These are phyloP conservation scores for Phytophthora megakarya DNA, from an alignment of 352 stramenopile species.

Conservation along the genomic window DNA sequence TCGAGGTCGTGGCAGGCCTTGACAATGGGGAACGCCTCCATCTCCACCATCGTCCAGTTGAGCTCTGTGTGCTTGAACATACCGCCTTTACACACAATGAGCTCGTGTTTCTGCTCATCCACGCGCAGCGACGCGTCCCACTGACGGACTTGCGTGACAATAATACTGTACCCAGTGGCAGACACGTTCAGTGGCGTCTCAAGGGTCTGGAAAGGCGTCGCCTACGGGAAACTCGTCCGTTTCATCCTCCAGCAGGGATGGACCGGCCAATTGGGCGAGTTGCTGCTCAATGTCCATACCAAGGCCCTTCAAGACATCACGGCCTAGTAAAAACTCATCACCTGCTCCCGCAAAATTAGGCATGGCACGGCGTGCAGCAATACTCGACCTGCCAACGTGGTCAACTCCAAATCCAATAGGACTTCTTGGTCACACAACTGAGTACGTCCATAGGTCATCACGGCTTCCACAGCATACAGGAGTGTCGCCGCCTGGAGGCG, in stretches of 20 bases:
- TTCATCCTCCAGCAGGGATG: background rate
- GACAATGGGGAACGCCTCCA: too few species aligned
- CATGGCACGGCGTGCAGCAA: background rate
- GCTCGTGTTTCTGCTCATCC: too few species aligned
- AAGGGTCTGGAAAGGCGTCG: background rate
- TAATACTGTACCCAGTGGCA: too few species aligned
- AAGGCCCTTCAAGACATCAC: background rate
- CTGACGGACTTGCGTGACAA: background rate
- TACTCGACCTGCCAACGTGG: background rate
- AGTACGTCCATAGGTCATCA: slow-evolving; percentile 1
- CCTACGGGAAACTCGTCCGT: background rate
- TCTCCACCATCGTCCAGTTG: too few species aligned
- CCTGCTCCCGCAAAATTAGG: background rate
- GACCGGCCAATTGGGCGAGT: slow-evolving; percentile 1
- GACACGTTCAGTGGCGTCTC: background rate
- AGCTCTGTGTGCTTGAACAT: too few species aligned
- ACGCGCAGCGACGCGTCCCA: too few species aligned
- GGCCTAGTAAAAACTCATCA: slow-evolving; percentile 14
- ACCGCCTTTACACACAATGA: too few species aligned
- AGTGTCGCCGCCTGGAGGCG: background rate
- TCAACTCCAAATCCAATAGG: slow-evolving; percentile 7
- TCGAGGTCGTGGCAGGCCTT: too few species aligned
- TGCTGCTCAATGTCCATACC: slow-evolving; percentile 1
- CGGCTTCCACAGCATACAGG: too few species aligned
- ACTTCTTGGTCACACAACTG: background rate